Evolutionary conservation across 352 stramenopile genomes (phyloP), one percentile per base, ranked within the genome.

Genomic region (Phytophthora pseudosyringae): DNA sequence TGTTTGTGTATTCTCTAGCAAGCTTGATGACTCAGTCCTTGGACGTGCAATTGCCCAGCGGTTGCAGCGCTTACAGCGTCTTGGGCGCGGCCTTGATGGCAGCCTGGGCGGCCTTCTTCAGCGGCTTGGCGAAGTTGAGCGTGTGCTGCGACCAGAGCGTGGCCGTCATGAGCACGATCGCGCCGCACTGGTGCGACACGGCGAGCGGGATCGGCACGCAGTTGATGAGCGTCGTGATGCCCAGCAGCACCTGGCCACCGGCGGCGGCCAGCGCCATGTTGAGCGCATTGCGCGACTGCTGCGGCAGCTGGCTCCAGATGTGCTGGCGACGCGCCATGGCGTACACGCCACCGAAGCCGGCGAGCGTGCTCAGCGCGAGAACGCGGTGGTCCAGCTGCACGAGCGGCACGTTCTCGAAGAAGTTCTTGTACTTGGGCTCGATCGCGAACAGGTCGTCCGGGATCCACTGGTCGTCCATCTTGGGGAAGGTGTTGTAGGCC

Each of bases 381-480:
- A 98, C 39, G 38, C 98, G 91, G 73, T 99, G 98, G 78, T 99
- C 97, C 29, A 98, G 94, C 75, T 99, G 98, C 59, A 99, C 98
- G n/a, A 97, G 97, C 15, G 97, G 95, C 49, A 98, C 98, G 73
- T 99, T 99, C 71, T 99, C 97, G 67, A 99, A 98, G 41, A 99
- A 91, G 77, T 99, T 99, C 53, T 84, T 85, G 73, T 95, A 98
- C 64, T 78, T 88, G 7, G 97, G 97, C 50, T 92, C 74, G 12
- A 94, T 57, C 55, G 94, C 90, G 31, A 97, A 95, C 55, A 98
- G 85, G 44, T 98, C 93, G 46, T 96, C 85, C 4, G 98, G 97
- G 50, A 99, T 97, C 93, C 93, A 98, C 55, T 96, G 75, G 28
- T 87, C 90, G 57, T 83, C 86, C 96, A 99, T 99, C 68, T 98